Evolutionary conservation across 352 stramenopile genomes (phyloP).

Genomic region (Globisporangium irregulare): DNA sequence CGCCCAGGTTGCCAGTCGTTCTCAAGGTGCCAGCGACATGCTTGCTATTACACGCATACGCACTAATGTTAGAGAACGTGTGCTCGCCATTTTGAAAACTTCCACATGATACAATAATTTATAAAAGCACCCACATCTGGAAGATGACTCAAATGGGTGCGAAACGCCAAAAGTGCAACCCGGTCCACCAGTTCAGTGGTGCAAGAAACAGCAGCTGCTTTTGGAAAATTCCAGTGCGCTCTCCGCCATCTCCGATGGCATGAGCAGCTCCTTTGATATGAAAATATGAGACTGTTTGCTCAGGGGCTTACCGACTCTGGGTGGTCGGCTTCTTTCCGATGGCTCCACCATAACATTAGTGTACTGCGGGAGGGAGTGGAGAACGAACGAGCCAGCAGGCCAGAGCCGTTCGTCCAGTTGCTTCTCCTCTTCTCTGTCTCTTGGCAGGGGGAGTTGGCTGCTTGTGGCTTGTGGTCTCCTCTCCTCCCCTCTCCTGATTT

Average conservation of each 20-base stretch:
- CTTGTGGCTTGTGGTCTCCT: background rate
- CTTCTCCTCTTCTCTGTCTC: background rate
- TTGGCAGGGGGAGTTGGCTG: background rate
- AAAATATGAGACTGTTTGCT: background rate
- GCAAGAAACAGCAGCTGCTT: background rate
- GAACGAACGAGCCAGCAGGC: background rate
- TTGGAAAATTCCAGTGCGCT: background rate
- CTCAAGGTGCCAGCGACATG: background rate
- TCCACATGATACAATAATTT: background rate
- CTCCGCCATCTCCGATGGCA: background rate
- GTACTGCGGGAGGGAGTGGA: background rate
- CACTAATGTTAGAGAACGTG: background rate
- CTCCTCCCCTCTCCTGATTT: background rate
- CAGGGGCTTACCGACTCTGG: background rate
- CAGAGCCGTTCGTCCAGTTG: background rate
- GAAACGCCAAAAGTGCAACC: constrained; percentile 6
- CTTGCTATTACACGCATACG: background rate
- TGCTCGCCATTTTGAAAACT: background rate
- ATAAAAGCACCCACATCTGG: background rate
- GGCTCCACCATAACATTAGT: background rate
- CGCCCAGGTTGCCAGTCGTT: background rate
- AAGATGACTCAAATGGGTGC: background rate
- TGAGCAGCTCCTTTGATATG: too few relatives aligned
- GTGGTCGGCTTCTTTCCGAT: background rate
- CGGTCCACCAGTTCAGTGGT: background rate